Evolutionary conservation across 345 rosid species (phyloP), one percentile per base, ranked within the genome.

Genomic region (Camelina laxa): DNA sequence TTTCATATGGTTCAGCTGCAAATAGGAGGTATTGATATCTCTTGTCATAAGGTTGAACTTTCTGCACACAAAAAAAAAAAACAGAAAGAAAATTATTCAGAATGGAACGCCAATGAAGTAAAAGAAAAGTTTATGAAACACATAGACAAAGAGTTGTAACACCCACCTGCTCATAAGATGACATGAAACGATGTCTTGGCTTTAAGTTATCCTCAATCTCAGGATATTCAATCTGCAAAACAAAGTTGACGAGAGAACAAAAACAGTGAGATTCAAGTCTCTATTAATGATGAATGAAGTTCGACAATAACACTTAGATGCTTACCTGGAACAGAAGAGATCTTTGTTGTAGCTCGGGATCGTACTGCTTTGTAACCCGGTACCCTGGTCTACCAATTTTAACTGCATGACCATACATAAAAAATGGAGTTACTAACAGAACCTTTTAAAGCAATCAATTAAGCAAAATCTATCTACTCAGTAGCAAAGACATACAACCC

Each of bases 331-430:
- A 95, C 51, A 92, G 86, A 75, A 95, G 96, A 56, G 98, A 90
- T 61, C 98, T 87, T 73, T 95, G 99, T 79, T 92, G 88, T 36
- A 96, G 81, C 64, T 95, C 99, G 1, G 91, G 89, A 81, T 95
- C 99, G 54, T 82, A 95, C 75, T 95, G 99, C 81, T 90, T 95
- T 3, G 99, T 95, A 72, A 92, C 99, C 9, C 98, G 80, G 62
- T 92, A 92, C 35, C 97, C 98, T 64, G 99, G 99, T 75, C 99
- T 85, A 36, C 99, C 99, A 73, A 95, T 96, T 83, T 96, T 96
- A 64, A 92, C 97, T 91, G 84, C 86, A 83, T 11, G 6, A 30
- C 38, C 63, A 78, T n/a, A 49, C 24, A 78, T 4, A 59, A 50
- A 5, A 3, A 17, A 49, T 31, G 4, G 8, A 65, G 9, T 5